Base-by-base conservation (phyloP, 352 stramenopile genomes). In the Phytophthora boehmeriae region DNA sequence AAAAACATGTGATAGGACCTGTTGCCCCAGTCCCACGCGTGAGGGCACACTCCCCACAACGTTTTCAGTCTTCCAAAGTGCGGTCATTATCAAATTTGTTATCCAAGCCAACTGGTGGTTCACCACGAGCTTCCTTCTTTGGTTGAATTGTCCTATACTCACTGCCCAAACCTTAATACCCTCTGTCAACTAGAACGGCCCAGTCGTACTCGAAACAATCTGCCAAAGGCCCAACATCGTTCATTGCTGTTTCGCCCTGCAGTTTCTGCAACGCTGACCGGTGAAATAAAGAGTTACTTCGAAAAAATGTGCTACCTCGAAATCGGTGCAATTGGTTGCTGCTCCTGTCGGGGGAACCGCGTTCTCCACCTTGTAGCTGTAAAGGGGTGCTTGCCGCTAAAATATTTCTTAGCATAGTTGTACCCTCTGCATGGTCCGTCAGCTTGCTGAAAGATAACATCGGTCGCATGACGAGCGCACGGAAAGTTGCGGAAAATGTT, bases 331-430 rank as follows among this genome's bases (percentile, higher is more conserved):
- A 22, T 54, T 45, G 1, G 45, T 17, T 30, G 47, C 47, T 6
- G 45, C 11, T 4, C 47, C 47, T 2, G 30, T 54, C 1, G 47
- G 34, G 3, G 45, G 8, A 5, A 45, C 34, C 4, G 20, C 30
- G n/a, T 45, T 34, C 34, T 54, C 34, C 8, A 45, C 32, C 20
- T 54, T 54, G 47, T 35, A 54, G 8, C 47, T 34, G 19, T 45
- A 20, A 17, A 41, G 22, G 4, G 28, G 17, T 54, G 47, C 20
- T 54, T 54, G 6, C 17, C n/a, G 11, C 47, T 54, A 14, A 35
- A 54, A 13, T 20, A 54, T 14, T 4, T 4, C 0, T 34, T 11
- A 2, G 17, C 2, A 13, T 54, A 30, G 1, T 45, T 30, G n/a
- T 54, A 34, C 8, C 1, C 45, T 1, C 22, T 34, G 2, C 11